These are phyloP conservation scores for Diaporthe aspalathi DNA, from an alignment of 2,329 filamentous ascomycete species.

Conservation along the genomic window DNA sequence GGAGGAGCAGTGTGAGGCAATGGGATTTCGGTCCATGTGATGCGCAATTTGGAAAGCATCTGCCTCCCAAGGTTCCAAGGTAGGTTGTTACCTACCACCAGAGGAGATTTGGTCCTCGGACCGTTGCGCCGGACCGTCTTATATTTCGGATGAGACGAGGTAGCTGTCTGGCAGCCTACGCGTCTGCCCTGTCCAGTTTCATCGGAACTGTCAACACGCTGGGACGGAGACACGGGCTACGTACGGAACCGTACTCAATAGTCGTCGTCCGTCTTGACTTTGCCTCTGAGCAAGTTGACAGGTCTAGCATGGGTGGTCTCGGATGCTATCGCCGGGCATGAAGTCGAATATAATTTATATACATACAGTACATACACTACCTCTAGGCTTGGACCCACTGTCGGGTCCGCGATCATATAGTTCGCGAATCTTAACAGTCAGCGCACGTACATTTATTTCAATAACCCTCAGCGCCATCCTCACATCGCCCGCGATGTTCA, in stretches of 20 bases:
- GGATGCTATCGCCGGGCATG: conserved; percentile 8
- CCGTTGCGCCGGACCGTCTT: conserved; percentile 19
- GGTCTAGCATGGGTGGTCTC: conserved; percentile 10
- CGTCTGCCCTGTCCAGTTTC: conserved; percentile 19
- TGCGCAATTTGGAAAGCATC: not conserved
- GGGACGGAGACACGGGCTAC: not conserved
- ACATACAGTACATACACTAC: too few species aligned
- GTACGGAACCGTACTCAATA: not conserved
- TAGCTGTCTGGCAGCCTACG: conserved; percentile 22
- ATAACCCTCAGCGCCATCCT: not conserved
- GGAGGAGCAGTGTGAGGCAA: not conserved
- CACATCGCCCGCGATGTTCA: not conserved
- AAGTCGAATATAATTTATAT: too few species aligned
- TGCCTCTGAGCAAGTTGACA: not conserved
- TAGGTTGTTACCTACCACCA: too few species aligned
- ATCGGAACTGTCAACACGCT: conserved; percentile 1
- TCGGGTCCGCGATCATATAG: conserved; percentile 13
- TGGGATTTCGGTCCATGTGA: conserved; percentile 15
- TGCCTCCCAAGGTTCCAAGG: not conserved
- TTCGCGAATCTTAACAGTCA: conserved; percentile 7
- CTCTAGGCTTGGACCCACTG: conserved; percentile 8
- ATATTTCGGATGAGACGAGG: conserved; percentile 10
- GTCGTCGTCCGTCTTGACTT: not conserved
- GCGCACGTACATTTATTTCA: not conserved
- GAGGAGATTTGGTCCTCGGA: too few species aligned